Evolutionary conservation across 257 asterid species (phyloP), one percentile per base, ranked within the genome.

Genomic region (Primulina tabacum): DNA sequence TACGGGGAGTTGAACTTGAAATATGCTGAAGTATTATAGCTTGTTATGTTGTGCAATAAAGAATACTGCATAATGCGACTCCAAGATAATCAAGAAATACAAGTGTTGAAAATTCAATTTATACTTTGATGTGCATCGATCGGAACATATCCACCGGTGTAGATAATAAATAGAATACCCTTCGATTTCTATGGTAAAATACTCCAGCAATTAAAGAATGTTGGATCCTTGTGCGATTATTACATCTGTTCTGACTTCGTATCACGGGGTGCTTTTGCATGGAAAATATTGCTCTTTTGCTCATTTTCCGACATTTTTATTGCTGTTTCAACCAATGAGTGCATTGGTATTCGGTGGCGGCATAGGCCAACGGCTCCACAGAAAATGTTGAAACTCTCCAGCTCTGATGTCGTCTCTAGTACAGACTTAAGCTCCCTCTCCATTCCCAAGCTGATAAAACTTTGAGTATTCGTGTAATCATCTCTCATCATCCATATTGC

Each of bases 401-500:
- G 84, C 79, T 94, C 97, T 0, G 97, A 86, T 32, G 90, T 87
- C 24, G 97, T 90, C 60, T 93, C 95, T 69, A 70, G 59, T 62
- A 93, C 80, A 62, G 71, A 74, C 58, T 89, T 92, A 60, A 93
- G 89, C 79, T 90, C 88, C 62, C 8, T 61, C 50, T 79, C 85
- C 87, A 93, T 56, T 59, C 89, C 95, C 73, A 90, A 64, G 30
- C 80, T 65, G 73, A 64, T 56, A 65, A 89, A 90, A 16, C 61
- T 79, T 9, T 67, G 74, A 38, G 70, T 35, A 18, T 80, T 87
- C n/a, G 47, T 53, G 8, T 38, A 50, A 34, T 88, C 76, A 20
- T 88, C 87, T 70, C 76, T 89, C 96, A 93, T 93, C 97, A 93
- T 86, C 97, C 97, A 87, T 37, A 86, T 85, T 2, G 88, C 79